A percentile compares a stretch with the other conserved stretches of the same genome.
Evolutionary conservation across 352 stramenopile species (phyloP).

Genomic region (Globisporangium spiculum): DNA sequence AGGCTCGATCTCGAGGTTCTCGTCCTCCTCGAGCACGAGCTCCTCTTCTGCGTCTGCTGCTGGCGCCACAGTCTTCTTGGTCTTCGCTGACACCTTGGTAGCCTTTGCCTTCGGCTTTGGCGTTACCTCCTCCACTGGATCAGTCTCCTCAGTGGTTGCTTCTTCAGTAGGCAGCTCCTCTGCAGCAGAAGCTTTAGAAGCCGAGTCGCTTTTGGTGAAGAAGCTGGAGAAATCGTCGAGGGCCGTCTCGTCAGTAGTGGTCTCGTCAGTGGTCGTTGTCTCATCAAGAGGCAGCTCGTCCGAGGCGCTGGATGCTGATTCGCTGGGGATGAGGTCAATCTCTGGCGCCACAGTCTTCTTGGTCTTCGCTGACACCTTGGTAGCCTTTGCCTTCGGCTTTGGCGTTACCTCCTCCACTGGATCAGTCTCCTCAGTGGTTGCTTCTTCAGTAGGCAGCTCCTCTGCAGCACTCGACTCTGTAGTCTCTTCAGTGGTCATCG

Average conservation of each 20-base stretch:
- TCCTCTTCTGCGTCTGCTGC: background rate
- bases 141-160: background rate
- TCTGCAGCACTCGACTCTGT: background rate
- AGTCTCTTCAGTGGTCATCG: background rate
- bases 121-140: background rate
- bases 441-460: background rate
- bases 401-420: background rate
- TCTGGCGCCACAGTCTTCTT: background rate
- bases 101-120: background rate
- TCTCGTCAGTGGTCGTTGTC: background rate
- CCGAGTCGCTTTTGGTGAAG: background rate
- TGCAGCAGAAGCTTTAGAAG: background rate
- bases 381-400: background rate
- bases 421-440: background rate
- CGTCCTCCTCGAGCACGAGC: constrained; percentile 1
- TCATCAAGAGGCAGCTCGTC: background rate
- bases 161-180: background rate
- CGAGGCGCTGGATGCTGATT: background rate
- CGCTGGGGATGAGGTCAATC: background rate
- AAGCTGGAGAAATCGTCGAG: background rate
- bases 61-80: background rate
- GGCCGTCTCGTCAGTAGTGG: background rate
- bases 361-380: background rate
- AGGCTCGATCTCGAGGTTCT: constrained; percentile 4
- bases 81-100: background rate